Evolutionary conservation across 345 rosid genomes (phyloP), one percentile per base, ranked within the genome.

Genomic region (Clausena lansium): DNA sequence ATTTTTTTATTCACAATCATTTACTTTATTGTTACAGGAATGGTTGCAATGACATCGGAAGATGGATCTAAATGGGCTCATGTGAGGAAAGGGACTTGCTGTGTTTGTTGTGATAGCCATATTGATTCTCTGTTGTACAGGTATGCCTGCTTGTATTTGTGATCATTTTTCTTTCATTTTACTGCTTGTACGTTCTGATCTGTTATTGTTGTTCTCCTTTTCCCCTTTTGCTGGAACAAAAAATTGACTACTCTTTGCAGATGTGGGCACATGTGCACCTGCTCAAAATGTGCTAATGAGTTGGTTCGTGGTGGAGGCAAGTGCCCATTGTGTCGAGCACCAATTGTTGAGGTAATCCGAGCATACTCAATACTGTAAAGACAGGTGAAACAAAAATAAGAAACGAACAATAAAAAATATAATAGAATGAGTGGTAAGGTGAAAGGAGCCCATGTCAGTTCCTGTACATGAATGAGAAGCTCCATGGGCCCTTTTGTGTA

Each of bases 231-330:
- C 4, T 24, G 30, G 4, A 38, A 59, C 15, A 45, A 45, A 25
- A 35, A 28, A 13, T 17, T 1, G 27, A 38, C 74, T 38, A 70
- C 54, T 47, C 52, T 9, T 72, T 79, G 82, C 91, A 97, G 98
- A 86, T 97, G 99, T 22, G 99, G 99, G 61, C 99, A 97, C 85
- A 94, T 97, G 99, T 97, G 98, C 82, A 94, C 98, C 63, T 97
- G 98, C 75, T 93, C 95, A 73, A 92, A 93, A 85, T 94, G 98
- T 75, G 98, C 98, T 7, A 93, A 91, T 61, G 97, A 97, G 86
- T 87, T 97, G 81, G 86, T 94, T 52, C 93, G 97, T 20, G 91
- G 92, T 1, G 94, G 97, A 54, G 99, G 98, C 20, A 97, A 94
- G 81, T 97, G 99, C 81, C 98, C 99, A 1, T 80, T 97, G 77